Evolutionary conservation across 139 green algal genomes (phyloP), one percentile per base, ranked within the genome.

Genomic region (Ettlia oleoabundans): DNA sequence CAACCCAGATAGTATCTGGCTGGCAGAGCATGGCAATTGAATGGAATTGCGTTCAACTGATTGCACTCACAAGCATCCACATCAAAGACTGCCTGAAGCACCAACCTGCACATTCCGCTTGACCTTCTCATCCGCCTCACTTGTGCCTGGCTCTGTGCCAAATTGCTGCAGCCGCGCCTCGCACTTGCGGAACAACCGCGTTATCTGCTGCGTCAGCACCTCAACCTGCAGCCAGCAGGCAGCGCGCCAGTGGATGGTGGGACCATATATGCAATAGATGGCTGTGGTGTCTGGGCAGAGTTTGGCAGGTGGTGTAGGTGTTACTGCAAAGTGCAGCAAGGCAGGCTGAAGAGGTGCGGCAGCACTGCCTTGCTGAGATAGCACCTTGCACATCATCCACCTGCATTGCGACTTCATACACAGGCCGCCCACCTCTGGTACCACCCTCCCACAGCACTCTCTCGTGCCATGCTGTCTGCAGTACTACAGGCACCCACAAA

Each of bases 181-280:
- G 30, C 84, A 89, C 61, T 88, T 87, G 19, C 90, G 74, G 75
- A 93, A 93, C 40, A 90, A 78, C 40, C 77, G 81, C 26, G 89
- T 93, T 33, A 93, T 91, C 40, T 93, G 88, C 74, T 91, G 84
- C 24, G 90, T 93, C 24, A 89, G 43, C 41, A 90, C 64, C 63
- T 89, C 83, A 30, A 89, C 78, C 77, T 69, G 78, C 35, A 22
- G 26, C 19, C 37, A 32, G 22, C 65, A n/a, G 33, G 47, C 47
- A 58, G 47, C 47, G 47, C 47, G 47, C 13, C 13, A 58, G 47
- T 15, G 15, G 47, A 15, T 58, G 15, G 47, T 15, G 15, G 47
- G 47, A 10, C n/a, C n/a, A n/a, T n/a, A n/a, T n/a, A n/a, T n/a
- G n/a, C n/a, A n/a, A n/a, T n/a, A n/a, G n/a, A n/a, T n/a, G n/a